phyloP scores from a whole-genome alignment of 805 yeast species.

The Metschnikowia hibisci region DNA sequence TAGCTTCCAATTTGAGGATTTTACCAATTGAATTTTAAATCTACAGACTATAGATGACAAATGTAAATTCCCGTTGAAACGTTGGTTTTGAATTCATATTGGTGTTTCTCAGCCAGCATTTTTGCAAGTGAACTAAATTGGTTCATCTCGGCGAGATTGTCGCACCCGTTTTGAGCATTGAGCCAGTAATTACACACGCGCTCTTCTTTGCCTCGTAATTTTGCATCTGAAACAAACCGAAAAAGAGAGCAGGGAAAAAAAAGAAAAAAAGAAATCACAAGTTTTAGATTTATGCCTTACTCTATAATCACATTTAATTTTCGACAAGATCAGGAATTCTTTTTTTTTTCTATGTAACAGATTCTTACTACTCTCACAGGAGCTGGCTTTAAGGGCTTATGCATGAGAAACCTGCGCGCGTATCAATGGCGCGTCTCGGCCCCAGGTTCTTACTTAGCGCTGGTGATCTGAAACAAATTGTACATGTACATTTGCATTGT shows the following conservation, averaged over 20 bases:
- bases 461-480: not conserved
- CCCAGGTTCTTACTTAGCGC: not conserved
- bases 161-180: slow-evolving; percentile 2
- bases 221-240: not conserved
- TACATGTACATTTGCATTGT: not conserved
- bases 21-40: no score
- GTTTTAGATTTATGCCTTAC: no score
- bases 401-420: not conserved
- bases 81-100: no score
- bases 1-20: no score
- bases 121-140: no score
- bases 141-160: not conserved
- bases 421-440: not conserved
- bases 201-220: not conserved
- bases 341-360: not conserved
- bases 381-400: not conserved
- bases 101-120: not conserved
- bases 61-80: no score
- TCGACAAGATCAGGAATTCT: not conserved
- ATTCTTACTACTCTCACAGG: not conserved
- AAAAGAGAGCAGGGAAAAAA: no score
- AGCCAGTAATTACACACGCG: slow-evolving; percentile 1
- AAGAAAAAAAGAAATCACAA: no score
- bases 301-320: no score
- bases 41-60: no score